A percentile compares a stretch with the other conserved stretches of the same genome.
Evolutionary conservation across 2,329 filamentous ascomycete genomes (phyloP).

Genomic region (Talaromyces sp.): DNA sequence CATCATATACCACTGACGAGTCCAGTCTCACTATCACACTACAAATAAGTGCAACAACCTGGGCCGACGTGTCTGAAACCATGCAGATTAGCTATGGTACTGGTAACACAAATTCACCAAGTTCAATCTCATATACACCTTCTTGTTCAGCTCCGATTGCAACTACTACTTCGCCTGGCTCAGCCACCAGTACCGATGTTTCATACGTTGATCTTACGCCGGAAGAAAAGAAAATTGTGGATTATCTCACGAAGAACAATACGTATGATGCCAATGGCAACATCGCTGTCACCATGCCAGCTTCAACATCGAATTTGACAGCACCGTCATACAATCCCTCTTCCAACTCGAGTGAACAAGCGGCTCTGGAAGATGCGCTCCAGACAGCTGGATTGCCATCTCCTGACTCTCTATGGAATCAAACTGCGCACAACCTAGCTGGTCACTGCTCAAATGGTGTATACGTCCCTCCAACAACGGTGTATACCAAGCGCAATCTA

Average conservation of each 20-base stretch:
- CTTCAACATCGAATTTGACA: neutral
- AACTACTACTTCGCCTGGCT: neutral
- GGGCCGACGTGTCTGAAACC: neutral
- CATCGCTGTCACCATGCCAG: neutral
- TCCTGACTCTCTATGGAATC: neutral
- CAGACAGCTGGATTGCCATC: neutral
- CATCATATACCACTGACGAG: neutral
- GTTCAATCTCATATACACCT: slow-evolving; percentile 69
- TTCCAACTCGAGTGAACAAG: neutral
- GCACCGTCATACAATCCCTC: neutral
- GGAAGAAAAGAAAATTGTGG: neutral
- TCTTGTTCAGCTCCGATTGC: slow-evolving; percentile 53
- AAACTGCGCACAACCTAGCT: neutral
- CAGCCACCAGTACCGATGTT: neutral
- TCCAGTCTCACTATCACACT: neutral
- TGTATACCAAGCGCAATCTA: neutral
- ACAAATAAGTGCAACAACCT: neutral
- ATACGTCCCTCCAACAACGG: neutral
- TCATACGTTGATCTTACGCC: neutral
- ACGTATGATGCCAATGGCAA: neutral
- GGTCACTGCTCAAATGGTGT: neutral
- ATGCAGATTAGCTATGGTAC: neutral
- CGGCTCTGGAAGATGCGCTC: neutral
- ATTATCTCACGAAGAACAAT: neutral
- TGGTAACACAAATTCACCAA: slow-evolving; percentile 56